Base-by-base conservation (phyloP, 2,329 filamentous ascomycete species). In the Malbranchea cinnamomea region DNA sequence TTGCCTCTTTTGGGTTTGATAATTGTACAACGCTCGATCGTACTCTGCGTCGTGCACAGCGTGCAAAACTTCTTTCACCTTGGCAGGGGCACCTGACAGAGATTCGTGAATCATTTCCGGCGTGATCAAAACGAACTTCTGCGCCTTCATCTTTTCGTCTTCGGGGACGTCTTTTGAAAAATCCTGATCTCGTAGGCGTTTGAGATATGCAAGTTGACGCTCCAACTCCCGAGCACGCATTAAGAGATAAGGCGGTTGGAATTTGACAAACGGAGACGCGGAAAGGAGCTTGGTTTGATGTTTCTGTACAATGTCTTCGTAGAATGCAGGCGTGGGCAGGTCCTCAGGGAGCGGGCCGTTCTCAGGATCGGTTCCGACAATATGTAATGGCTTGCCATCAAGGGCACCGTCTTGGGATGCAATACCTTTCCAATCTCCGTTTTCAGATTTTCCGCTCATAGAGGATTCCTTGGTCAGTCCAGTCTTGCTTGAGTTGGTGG, bases 41-140 rank as follows among this genome's bases (percentile, higher is more conserved):
- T 95, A 94, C 52, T 98, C 89, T 2, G 85, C 85, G 49, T 94
- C 83, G 52, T 95, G 85, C 8, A 94, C 85, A 13, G 89, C 89
- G 49, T 89, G 84, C 5, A 98, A 60, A 28, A 95, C 83, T 44
- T 95, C 87, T 59, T 85, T 84, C 18, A 94, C 81, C 47, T 92
- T 83, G 25, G 74, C 73, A 0, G 85, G 81, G 3, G 82, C 79
- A 42, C 77, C 76, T 31, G 81, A 76, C 1, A 82, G 74, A 26
- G 83, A 74, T 34, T 78, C 70, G 43, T 92, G 82, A 0, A 98
- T 80, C 85, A 95, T 95, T 43, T 93, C 82, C 1, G 89, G 87
- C 37, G 80, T 82, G 38, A 98, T 91, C 6, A 98, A 68, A 42
- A 91, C 77, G 42, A 98, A 98, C 19, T 74, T 76, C 33, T 80